Base-by-base conservation (phyloP, 1,284 basidiomycete species). In the Schizophyllum amplum region DNA sequence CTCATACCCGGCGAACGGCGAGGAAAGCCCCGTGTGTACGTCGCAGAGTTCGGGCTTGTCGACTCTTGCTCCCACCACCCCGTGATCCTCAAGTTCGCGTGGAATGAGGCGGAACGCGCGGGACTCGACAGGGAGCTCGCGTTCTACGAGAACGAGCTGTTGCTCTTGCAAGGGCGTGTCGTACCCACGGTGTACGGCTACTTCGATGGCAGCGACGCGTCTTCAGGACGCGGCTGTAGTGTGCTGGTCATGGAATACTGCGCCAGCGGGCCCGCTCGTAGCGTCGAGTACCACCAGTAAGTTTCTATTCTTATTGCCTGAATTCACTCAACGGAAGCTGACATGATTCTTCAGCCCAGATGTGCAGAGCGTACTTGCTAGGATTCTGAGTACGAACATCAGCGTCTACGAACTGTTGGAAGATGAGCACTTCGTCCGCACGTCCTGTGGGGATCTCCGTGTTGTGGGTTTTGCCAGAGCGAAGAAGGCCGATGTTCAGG, bases 171-270 rank as follows among this genome's bases (percentile, higher is more conserved):
- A 54, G 73, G 73, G 3, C 64, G 24, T 11, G 63, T 68, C 9
- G 67, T 75, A 4, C 73, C 72, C 2, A 59, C 27, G 15, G 69
- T 65, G 56, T 68, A 66, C 58, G 70, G 70, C 1, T 68, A 70
- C 9, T 73, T 67, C 57, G 63, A 65, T 24, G 65, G 68, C 1
- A 60, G 64, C n/a, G 60, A 65, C 5, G 17, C 57, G 21, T 63
- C 64, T 2, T 51, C 54, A 15, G 62, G 63, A 5, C 49, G 67
- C 9, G 72, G 64, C 2, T 72, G 71, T 58, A 62, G 75, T 53
- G 58, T 78, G 23, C 59, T 77, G 47, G 75, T 42, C 13, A 42
- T 42, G 33, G 13, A 77, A 59, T 68, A 72, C 62, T 74, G 71
- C 57, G 56, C 57, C 24, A 62, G 64, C n/a, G 47, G 55, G 51